These are phyloP conservation scores for Ascosphaera apis DNA, from an alignment of 2,329 filamentous ascomycete species.

Conservation along the genomic window DNA sequence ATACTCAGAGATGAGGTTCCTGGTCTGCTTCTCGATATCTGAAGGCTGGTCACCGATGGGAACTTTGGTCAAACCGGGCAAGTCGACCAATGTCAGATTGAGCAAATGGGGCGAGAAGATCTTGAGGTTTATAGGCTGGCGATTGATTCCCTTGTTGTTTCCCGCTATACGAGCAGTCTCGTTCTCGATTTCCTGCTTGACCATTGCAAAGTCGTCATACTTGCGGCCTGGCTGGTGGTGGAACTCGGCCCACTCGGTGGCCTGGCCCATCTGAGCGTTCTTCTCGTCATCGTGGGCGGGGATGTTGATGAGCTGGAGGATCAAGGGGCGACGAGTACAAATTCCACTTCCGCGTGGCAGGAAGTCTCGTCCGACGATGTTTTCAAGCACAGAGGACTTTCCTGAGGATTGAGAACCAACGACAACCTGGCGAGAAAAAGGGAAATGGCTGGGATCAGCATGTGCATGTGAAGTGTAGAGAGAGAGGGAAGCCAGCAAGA, in stretches of 20 bases:
- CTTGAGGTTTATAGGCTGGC: conserved; percentile 93
- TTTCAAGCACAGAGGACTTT: conserved; percentile 96
- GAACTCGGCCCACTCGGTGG: conserved; percentile 78
- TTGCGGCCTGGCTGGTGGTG: conserved; percentile 77
- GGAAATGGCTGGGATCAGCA: conserved; percentile 8
- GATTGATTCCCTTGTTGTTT: conserved; percentile 95
- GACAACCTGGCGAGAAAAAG: conserved; percentile 50
- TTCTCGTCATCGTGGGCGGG: conserved; percentile 51
- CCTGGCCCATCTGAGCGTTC: conserved; percentile 45
- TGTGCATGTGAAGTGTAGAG: conserved; percentile 1
- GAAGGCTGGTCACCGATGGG: conserved; percentile 93
- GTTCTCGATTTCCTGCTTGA: conserved; percentile 90
- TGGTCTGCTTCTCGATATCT: conserved; percentile 96
- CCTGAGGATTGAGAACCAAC: conserved; percentile 96
- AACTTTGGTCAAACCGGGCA: conserved; percentile 91
- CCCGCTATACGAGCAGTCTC: conserved; percentile 89
- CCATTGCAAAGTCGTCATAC: conserved; percentile 78
- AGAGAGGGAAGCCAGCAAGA: not conserved
- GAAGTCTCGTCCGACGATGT: conserved; percentile 95
- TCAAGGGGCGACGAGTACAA: conserved; percentile 79
- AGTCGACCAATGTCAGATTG: conserved; percentile 84
- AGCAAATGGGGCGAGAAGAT: conserved; percentile 95
- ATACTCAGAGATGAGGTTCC: conserved; percentile 90
- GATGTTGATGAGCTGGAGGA: conserved; percentile 95
- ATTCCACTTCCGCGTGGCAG: conserved; percentile 90